Evolutionary conservation across 139 green algal genomes (phyloP), one percentile per base, ranked within the genome.

Genomic region (Picochlorum sp.): DNA sequence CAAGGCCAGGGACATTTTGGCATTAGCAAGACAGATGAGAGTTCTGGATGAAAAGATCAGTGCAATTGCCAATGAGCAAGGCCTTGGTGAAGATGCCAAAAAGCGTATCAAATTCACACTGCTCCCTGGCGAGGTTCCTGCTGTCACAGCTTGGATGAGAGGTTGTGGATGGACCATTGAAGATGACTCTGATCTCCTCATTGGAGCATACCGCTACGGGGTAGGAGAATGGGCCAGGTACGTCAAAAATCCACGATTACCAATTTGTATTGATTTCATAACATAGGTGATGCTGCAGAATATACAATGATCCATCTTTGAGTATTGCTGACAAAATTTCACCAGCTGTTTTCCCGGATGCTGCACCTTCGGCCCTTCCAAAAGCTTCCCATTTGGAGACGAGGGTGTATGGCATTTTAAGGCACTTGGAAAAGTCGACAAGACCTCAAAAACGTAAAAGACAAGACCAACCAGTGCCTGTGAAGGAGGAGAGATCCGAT

Each of bases 101-200:
- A 20, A 23, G 5, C 30, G 31, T 47, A 90, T 88, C 63, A 65
- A 74, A 34, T 66, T 95, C 59, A 77, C 83, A 41, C 62, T 68
- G 13, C 34, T 41, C 7, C 34, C 34, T 41, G 70, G 26, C 56
- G 69, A 67, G 26, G 20, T 13, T 8, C 38, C 61, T 16, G 38
- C 61, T 0, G 34, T 18, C 5, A 67, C 61, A 5, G 10, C 38
- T 21, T 83, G 77, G 77, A 77, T 67, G 38, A 55, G 57, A 41
- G 49, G 45, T 6, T 74, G 64, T 18, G 79, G 65, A 28, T 97
- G 89, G 89, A 83, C 60, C 1, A 26, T 70, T 4, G 30, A 64
- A 6, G 88, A 97, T 57, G 90, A 96, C 63, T 77, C 83, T 4
- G 80, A 78, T 67, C 76, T 96, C 60, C 77, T 96, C 57, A 67